Base-by-base conservation (phyloP, 176 grass and related monocot genomes). In the Carex cristatella region DNA sequence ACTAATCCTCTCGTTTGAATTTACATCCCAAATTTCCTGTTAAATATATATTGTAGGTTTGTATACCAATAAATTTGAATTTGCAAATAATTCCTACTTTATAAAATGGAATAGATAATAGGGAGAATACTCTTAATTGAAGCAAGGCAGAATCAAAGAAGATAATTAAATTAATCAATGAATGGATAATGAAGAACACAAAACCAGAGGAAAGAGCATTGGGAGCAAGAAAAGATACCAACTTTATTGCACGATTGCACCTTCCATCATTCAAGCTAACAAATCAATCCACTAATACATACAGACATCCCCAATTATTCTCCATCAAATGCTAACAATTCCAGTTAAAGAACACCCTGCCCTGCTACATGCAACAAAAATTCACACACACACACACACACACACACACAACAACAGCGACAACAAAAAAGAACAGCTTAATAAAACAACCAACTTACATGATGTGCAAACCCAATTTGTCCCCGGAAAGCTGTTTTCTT, bases 241-340 rank as follows among this genome's bases (percentile, higher is more conserved):
- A 83, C 44, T 83, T 83, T 67, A 67, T 83, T 83, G 63, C 81
- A 83, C 23, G 69, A 83, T 69, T 83, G 81, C 63, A 83, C 46
- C 62, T 51, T 69, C 62, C 37, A 68, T 83, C 18, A 56, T 83
- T 54, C 59, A 66, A 83, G 49, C 42, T 65, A 49, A 49, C 37
- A 83, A 42, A 83, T 83, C 63, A 67, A 83, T 67, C 44, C 59
- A 83, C 18, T 83, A 83, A 83, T 83, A 83, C 63, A 83, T 83
- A 83, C 81, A 83, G 48, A 83, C 28, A 83, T 1, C 42, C 61
- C 79, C 40, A 51, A 69, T 83, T 83, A 83, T 67, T 83, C 81
- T 63, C 38, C 38, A 40, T 40, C 81, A 69, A 69, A 83, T 83
- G 81, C 35, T 54, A 83, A 69, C 40, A 69, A 56, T 83, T 69